Base-by-base conservation (phyloP, 495 filamentous ascomycete genomes). In the Tuber indicum region DNA sequence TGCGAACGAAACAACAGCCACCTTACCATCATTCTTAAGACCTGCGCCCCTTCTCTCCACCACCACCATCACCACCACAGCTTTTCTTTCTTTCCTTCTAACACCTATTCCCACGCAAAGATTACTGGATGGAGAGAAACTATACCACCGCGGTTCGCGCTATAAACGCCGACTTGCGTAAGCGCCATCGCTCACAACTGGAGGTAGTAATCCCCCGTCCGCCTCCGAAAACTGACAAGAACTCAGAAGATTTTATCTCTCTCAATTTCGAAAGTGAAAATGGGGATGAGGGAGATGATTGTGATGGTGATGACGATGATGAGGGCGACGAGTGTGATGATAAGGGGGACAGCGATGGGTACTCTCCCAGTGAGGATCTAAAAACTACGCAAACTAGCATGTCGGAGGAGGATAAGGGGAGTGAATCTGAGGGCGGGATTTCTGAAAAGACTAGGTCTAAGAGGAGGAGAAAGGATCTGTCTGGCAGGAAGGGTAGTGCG, bases 221-320 rank as follows among this genome's bases (percentile, higher is more conserved):
- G 16, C 58, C 58, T 32, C 58, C n/a, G 58, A 66, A 32, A 32
- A 26, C 26, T n/a, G 12, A 10, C 26, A 10, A 32, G 26, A n/a
- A 32, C 32, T 73, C 78, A 45, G 74, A 71, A 26, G 78, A 80
- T 76, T 80, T 80, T 52, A 80, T 80, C 62, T 80, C 78, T 43
- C 58, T 80, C 46, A 78, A 76, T 70, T 76, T 80, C 70, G 75
- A 77, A 49, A 74, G 79, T 36, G 71, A 71, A 1, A 71, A 79
- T 70, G 77, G 47, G n/a, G 58, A 74, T 21, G 58, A 32, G 26
- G 36, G 6, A 2, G 71, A n/a, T 3, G 71, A 47, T 44, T 41
- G 39, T 5, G 76, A 79, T 41, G 71, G 46, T 2, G 77, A 79
- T 44, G 74, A 45, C 21, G 71, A 76, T 12, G 72, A 43, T 26